These are phyloP conservation scores for Eustoma russellianum DNA, from an alignment of 257 asterid genomes.

Conservation along the genomic window DNA sequence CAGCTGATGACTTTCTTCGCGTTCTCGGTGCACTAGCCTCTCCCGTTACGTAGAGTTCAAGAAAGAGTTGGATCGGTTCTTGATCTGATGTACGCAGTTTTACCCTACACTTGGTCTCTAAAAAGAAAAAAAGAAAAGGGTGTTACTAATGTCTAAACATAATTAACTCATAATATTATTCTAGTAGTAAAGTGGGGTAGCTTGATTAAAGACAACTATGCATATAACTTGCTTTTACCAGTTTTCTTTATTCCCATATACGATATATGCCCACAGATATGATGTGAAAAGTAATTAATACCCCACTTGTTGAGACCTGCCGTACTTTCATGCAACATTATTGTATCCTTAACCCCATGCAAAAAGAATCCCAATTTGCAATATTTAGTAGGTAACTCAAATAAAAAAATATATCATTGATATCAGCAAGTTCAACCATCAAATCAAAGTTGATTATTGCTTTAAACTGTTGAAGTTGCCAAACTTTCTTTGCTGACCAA, in stretches of 20 bases:
- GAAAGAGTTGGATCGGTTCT: too few species aligned
- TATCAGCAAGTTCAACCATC: constrained; percentile 1
- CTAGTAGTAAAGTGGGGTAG: too few species aligned
- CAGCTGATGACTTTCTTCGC: too few species aligned
- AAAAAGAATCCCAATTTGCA: neutral
- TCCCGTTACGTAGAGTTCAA: too few species aligned
- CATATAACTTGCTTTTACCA: neutral
- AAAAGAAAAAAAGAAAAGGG: too few species aligned
- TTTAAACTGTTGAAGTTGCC: neutral
- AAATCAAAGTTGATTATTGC: neutral
- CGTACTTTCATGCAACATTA: neutral
- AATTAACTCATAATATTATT: too few species aligned
- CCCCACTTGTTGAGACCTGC: neutral
- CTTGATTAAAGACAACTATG: neutral
- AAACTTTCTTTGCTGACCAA: neutral
- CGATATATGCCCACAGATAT: neutral
- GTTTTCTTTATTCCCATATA: neutral
- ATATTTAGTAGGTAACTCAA: too few species aligned
- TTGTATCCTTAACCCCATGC: neutral
- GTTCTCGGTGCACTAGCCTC: too few species aligned
- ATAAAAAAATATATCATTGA: neutral
- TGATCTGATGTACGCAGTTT: too few species aligned
- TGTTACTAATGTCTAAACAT: too few species aligned
- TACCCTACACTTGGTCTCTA: too few species aligned
- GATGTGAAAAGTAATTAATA: too few species aligned